phyloP scores from a whole-genome alignment of 371 early-diverging fungal genomes.

The Rhizopus sp. region DNA sequence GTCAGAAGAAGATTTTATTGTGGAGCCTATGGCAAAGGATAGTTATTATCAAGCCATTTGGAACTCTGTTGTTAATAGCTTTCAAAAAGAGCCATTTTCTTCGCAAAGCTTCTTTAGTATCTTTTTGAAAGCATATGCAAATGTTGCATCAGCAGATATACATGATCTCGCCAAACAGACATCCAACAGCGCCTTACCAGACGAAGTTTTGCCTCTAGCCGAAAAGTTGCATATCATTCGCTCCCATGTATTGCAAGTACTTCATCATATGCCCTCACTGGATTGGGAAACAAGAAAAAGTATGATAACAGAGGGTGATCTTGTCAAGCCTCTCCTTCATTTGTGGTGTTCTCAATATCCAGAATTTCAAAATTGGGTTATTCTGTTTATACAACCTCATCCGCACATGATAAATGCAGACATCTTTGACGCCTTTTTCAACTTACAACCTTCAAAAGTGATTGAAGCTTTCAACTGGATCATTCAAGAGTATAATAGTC shows the following conservation, averaged over 20 bases:
- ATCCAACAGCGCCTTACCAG: too few relatives aligned
- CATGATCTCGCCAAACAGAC: conserved; percentile 5
- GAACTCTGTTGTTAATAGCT: conserved; percentile 10
- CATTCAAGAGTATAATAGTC: conserved; percentile 30
- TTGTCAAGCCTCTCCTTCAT: conserved; percentile 26
- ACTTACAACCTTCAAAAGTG: conserved; percentile 11
- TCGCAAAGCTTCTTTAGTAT: not conserved
- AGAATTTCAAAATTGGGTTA: conserved; percentile 6
- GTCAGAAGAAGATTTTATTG: not conserved
- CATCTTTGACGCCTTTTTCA: conserved; percentile 11
- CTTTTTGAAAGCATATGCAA: conserved; percentile 26
- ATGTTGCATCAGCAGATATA: conserved; percentile 23
- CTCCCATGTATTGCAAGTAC: not conserved
- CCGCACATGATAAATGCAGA: conserved; percentile 3
- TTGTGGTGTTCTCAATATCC: conserved; percentile 21
- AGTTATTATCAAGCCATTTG: conserved; percentile 13
- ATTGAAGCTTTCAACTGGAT: conserved; percentile 26
- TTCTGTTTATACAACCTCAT: conserved; percentile 12
- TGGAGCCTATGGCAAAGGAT: not conserved
- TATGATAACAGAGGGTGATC: conserved; percentile 8
- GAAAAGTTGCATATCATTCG: not conserved
- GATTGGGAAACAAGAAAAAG: conserved; percentile 6
- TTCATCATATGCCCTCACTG: not conserved
- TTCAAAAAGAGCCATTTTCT: not conserved
- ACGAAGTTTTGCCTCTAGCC: too few relatives aligned